Base-by-base conservation (phyloP, 805 yeast genomes). In the Lipomyces lipofer region DNA sequence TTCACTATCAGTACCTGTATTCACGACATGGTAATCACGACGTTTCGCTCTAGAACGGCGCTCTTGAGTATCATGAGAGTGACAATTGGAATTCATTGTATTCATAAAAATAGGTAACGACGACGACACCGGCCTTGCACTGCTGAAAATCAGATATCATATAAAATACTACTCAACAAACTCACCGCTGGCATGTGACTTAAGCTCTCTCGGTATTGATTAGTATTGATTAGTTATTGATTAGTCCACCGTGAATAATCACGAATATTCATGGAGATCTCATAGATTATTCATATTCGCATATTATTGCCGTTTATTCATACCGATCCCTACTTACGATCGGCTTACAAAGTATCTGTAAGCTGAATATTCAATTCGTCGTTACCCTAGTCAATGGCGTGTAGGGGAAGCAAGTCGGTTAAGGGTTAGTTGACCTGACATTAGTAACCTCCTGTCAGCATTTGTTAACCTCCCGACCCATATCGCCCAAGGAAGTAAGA, bases 181-280 rank as follows among this genome's bases (percentile, higher is more conserved):
- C 63, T 70, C n/a, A n/a, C n/a, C n/a, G n/a, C 72, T 52, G 77
- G 76, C 60, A 74, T 65, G 22, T 83, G 84, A 17, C 70, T 75
- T 59, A 80, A 80, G 67, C 67, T 78, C 58, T 73, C 81, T 3
- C 78, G 78, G 79, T 60, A 73, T 78, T 29, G 70, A 79, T 22
- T 32, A 32, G 36, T 7, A 32, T 32, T 32, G 9, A 32, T 32
- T 32, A 3, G 7, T 32, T 32, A 32, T 32, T 32, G 13, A 7
- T 32, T 32, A 32, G 8, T 12, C 7, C 73, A 73, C 43, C 76
- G 76, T 61, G 70, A 32, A 32, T 4, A 32, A n/a, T 32, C 7
- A 32, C 36, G 36, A 17, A 32, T 32, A 32, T 6, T 32, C 13
- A 32, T 32, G 15, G 13, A 12, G 13, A 32, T 4, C 15, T 32